Conservation (phyloP, 148 eudicot genomes). For the Rhododendron simsii region DNA sequence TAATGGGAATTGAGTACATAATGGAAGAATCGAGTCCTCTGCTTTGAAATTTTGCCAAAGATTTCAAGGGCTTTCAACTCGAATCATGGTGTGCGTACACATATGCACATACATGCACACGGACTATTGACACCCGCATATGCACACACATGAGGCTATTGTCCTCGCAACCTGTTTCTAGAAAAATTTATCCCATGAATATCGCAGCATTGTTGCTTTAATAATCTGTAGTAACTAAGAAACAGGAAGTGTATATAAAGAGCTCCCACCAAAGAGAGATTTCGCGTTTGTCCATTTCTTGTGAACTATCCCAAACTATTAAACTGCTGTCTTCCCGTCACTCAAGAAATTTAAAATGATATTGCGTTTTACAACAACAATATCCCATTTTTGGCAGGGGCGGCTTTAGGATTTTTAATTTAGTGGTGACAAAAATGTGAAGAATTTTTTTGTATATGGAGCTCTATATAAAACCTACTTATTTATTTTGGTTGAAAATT, state of each 20-base stretch:
- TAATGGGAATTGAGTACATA: constrained; percentile 29
- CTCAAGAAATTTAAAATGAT: not conserved
- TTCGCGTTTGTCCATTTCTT: not conserved
- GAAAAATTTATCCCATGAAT: not conserved
- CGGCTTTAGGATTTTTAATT: too few species aligned
- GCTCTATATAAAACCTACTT: too few species aligned
- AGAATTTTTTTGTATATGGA: too few species aligned
- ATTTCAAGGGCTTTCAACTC: too few species aligned
- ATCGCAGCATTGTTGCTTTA: not conserved
- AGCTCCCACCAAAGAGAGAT: not conserved
- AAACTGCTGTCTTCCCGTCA: not conserved
- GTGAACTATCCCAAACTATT: not conserved
- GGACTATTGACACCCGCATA: too few species aligned
- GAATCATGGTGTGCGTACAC: too few species aligned
- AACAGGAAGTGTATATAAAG: not conserved
- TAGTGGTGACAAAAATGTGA: too few species aligned
- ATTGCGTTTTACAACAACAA: not conserved
- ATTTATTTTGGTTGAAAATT: too few species aligned
- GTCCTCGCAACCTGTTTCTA: not conserved
- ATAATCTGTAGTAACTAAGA: not conserved
- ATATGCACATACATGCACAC: too few species aligned
- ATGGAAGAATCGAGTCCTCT: constrained; percentile 25
- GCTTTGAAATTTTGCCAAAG: not conserved
- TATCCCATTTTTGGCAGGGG: not conserved
- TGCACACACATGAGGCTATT: too few species aligned